Base-by-base conservation (phyloP, 352 stramenopile genomes). In the Peronospora belbahrii region DNA sequence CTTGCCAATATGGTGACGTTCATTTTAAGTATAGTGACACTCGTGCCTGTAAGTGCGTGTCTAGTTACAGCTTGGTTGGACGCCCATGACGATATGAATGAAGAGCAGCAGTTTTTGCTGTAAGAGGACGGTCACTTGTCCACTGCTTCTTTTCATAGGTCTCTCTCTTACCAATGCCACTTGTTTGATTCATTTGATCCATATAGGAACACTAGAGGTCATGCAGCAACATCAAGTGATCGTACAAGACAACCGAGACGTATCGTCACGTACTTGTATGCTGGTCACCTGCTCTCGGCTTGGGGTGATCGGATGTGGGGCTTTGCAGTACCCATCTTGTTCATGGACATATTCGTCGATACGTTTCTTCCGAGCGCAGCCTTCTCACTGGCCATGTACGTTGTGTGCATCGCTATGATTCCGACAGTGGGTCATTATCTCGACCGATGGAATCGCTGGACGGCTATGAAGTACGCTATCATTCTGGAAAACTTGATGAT, bases 321-420 rank as follows among this genome's bases (percentile, higher is more conserved):
- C 37, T 89, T 92, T 42, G 77, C 77, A 7, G 60, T 88, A 0
- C 80, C 80, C n/a, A 77, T 92, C 38, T 55, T 92, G 18, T 89
- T 92, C 46, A 92, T 92, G 69, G 80, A 92, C 37, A 77, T 92
- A 28, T 92, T 92, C 17, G 72, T 87, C 30, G 74, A 89, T 35
- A 92, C 80, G 11, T 45, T 92, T 28, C 59, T 91, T 9, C 82
- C 80, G 10, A 86, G 77, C 23, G 77, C 80, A 2, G 65, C 53
- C 33, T 94, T 89, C 57, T 75, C 75, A 38, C 59, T 88, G 6
- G 67, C 57, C 30, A 84, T 88, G 59, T 89, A 91, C 58, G 62
- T 75, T 13, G 67, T 72, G 20, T 85, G 79, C 25, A 67, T 94
- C 36, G 18, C 83, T 19, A 59, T 65, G 22, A 79, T 92, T 15